Base-by-base conservation (phyloP, 495 filamentous ascomycete species). In the Annulohypoxylon moriforme region DNA sequence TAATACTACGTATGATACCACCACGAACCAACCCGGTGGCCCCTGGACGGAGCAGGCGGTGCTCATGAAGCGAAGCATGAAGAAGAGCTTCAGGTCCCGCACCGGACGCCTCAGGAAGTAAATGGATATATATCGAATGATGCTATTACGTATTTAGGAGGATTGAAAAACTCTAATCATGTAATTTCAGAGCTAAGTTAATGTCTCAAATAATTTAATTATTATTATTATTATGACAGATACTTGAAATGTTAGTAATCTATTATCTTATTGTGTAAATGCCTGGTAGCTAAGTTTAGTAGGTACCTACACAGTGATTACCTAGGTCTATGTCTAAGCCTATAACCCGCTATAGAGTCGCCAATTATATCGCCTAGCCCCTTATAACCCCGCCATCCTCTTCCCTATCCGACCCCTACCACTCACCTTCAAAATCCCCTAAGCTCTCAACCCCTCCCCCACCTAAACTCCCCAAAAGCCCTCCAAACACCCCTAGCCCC, bases 1-100 rank as follows among this genome's bases (percentile, higher is more conserved):
- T 9, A 82, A 85, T 72, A 77, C 84, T 16, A 90, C 84, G 36
- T 90, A 90, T 61, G 85, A 90, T 70, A 82, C 80, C 3, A 82
- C 75, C 3, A 84, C 84, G 0, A 86, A 89, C 68, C 75, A 60
- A 50, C 86, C 85, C 0, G 78, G 78, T 1, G 57, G 44, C 3
- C 36, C 71, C 9, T 80, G 76, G 76, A n/a, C 40, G 49, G 18
- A 64, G 65, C 71, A 75, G 62, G 5, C 65, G 3, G 52, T 53
- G 1, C 61, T 78, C 53, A 58, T 63, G 64, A 76, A 74, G 73
- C 69, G 68, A 57, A 74, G 75, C 57, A 58, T 77, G 29, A 60
- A 52, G 29, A 60, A 47, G 56, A 44, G 60, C 58, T 63, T 40
- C 13, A 25, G 33, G 49, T 27, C 66, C 6, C 53, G 68, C 5